Conservation (phyloP, 2,329 filamentous ascomycete species). For the Alternaria sp. region DNA sequence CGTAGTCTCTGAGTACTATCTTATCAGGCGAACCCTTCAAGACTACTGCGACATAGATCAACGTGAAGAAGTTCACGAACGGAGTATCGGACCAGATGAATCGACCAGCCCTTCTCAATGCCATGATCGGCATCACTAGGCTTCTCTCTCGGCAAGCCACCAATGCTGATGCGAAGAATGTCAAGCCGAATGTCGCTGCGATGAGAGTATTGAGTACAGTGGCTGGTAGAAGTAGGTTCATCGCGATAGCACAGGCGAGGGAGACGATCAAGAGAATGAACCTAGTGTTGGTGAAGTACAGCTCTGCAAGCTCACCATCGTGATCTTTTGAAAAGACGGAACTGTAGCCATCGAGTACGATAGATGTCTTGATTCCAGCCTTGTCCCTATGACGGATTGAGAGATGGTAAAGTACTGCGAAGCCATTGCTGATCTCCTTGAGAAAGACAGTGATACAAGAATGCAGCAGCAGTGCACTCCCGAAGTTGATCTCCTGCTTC, state of each 20-base stretch:
- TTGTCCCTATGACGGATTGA: not conserved
- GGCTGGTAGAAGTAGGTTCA: conserved; percentile 10
- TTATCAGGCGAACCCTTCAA: not conserved
- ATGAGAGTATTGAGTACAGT: conserved; percentile 6
- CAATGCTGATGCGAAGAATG: conserved; percentile 7
- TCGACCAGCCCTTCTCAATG: conserved; percentile 7
- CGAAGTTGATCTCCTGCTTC: not conserved
- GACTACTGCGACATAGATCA: conserved; percentile 2
- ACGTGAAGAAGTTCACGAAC: conserved; percentile 2
- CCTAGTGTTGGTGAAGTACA: conserved; percentile 14
- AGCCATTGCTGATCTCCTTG: not conserved
- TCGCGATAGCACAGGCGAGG: conserved; percentile 9
- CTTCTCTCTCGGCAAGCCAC: conserved; percentile 11
- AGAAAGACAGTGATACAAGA: not conserved
- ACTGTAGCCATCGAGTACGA: conserved; percentile 11
- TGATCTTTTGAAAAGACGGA: conserved; percentile 7
- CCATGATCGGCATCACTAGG: conserved; percentile 15
- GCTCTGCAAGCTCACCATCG: conserved; percentile 10
- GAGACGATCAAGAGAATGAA: conserved; percentile 9
- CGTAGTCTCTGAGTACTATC: not conserved
- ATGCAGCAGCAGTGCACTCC: not conserved
- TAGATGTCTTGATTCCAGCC: not conserved
- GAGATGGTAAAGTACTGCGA: not conserved
- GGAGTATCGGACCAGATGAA: conserved; percentile 10
- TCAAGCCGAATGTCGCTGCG: conserved; percentile 11